phyloP scores from a whole-genome alignment of 2,329 filamentous ascomycete species.

The Beauveria sp. region DNA sequence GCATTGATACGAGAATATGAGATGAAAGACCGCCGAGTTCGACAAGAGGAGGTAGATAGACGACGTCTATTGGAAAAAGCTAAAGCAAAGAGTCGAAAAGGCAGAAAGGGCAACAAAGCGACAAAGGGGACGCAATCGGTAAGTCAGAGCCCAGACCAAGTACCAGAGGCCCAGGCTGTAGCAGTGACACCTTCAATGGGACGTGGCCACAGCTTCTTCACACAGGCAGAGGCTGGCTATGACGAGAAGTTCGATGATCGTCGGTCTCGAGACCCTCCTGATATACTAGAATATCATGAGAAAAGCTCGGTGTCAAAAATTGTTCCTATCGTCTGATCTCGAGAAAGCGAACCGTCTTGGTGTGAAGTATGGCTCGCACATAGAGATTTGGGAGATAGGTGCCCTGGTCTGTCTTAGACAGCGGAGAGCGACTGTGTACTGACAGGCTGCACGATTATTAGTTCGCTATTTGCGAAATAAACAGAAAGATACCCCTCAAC shows the following conservation, averaged over 20 bases:
- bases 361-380: not conserved
- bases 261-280: slow-evolving; percentile 17
- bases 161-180: slow-evolving; percentile 15
- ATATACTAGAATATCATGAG: slow-evolving; percentile 4
- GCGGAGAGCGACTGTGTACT: not conserved
- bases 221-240: slow-evolving; percentile 32
- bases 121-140: not conserved
- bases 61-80: slow-evolving; percentile 81
- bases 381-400: not conserved
- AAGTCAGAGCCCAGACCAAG: slow-evolving; percentile 18
- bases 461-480: not conserved
- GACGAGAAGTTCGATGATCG: slow-evolving; percentile 26
- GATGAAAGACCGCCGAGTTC: slow-evolving; percentile 81
- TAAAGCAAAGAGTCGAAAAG: slow-evolving; percentile 86
- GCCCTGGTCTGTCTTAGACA: too few relatives aligned
- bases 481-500: too few relatives aligned
- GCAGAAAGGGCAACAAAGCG: slow-evolving; percentile 70
- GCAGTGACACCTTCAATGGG: slow-evolving; percentile 17
- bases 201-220: slow-evolving; percentile 26
- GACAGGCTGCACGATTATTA: not conserved
- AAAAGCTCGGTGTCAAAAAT: not conserved
- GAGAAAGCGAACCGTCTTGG: not conserved
- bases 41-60: slow-evolving; percentile 79
- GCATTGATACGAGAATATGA: slow-evolving; percentile 88
- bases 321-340: not conserved